phyloP scores from a whole-genome alignment of 129 eudicot species.

The Arctium lappa region DNA sequence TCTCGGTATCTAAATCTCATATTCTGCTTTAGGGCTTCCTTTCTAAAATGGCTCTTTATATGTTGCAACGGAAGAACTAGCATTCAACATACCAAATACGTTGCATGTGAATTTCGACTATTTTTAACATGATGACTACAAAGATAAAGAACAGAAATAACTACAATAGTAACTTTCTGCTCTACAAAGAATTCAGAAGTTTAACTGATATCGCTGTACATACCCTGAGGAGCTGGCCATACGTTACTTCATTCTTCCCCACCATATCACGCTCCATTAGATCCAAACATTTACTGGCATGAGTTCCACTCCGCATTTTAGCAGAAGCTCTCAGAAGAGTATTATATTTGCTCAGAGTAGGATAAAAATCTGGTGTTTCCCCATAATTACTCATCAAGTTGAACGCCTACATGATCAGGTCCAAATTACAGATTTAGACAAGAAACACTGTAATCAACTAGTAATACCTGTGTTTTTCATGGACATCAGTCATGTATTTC shows the following conservation, averaged over 20 bases:
- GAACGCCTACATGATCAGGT: constrained; percentile 56
- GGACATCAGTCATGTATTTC: not conserved
- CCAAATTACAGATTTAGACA: constrained; percentile 8
- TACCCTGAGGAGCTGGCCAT: constrained; percentile 78
- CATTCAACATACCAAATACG: constrained; percentile 4
- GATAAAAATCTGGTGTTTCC: constrained; percentile 43
- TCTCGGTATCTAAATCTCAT: not conserved
- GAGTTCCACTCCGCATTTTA: constrained; percentile 19
- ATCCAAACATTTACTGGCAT: constrained; percentile 60
- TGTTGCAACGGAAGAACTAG: not conserved
- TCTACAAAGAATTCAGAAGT: not conserved
- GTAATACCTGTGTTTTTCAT: not conserved
- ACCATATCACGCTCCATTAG: constrained; percentile 67
- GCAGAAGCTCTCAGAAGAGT: constrained; percentile 49
- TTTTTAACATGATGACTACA: not conserved
- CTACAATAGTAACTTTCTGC: not conserved
- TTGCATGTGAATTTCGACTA: not conserved
- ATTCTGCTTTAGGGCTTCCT: constrained; percentile 3
- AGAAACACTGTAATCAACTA: not conserved
- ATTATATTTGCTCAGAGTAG: constrained; percentile 54
- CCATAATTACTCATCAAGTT: constrained; percentile 42
- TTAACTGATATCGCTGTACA: constrained; percentile 21
- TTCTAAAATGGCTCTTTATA: not conserved
- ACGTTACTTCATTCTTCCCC: constrained; percentile 74
- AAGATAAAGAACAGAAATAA: not conserved